A percentile compares a stretch with the other conserved stretches of the same genome.
Conservation (phyloP, 805 yeast species). For the Candida hispaniensis region DNA sequence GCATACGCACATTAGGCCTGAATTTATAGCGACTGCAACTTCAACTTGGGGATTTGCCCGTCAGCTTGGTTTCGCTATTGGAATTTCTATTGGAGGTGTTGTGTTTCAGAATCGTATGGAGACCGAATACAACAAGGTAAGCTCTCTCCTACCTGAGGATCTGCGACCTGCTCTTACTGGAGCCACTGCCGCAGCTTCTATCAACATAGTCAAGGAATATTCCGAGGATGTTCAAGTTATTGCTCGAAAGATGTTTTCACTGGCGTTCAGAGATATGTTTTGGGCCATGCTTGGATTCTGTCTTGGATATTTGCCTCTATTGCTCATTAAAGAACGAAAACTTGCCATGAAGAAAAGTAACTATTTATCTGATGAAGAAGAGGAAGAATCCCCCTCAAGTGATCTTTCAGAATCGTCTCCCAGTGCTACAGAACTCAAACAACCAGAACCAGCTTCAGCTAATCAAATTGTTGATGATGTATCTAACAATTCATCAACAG, state of each 20-base stretch:
- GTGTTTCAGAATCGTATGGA: slow-evolving; percentile 34
- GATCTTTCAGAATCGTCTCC: too few relatives aligned
- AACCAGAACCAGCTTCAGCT: too few relatives aligned
- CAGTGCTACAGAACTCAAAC: too few relatives aligned
- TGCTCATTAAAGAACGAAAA: slow-evolving; percentile 4
- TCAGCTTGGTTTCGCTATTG: slow-evolving; percentile 29
- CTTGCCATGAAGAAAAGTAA: slow-evolving; percentile 12
- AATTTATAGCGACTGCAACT: slow-evolving; percentile 42
- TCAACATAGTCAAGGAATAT: slow-evolving; percentile 1
- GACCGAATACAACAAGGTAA: slow-evolving; percentile 6
- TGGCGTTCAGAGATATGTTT: slow-evolving; percentile 12
- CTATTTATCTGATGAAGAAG: slow-evolving; percentile 3
- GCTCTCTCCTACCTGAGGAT: slow-evolving; percentile 2
- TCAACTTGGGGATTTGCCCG: slow-evolving; percentile 37
- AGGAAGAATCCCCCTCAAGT: too few relatives aligned
- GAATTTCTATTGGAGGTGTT: slow-evolving; percentile 37
- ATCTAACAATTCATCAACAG: too few relatives aligned
- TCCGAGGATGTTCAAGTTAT: neutral
- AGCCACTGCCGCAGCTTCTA: slow-evolving; percentile 9
- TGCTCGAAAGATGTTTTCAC: slow-evolving; percentile 7
- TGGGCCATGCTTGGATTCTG: slow-evolving; percentile 12
- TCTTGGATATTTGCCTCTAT: slow-evolving; percentile 7
- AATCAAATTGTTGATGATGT: too few relatives aligned
- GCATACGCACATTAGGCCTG: slow-evolving; percentile 40
- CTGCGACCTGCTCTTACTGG: slow-evolving; percentile 3